Evolutionary conservation across 2,329 filamentous ascomycete genomes (phyloP), one percentile per base, ranked within the genome.

Genomic region (Aspergillus glaucus): DNA sequence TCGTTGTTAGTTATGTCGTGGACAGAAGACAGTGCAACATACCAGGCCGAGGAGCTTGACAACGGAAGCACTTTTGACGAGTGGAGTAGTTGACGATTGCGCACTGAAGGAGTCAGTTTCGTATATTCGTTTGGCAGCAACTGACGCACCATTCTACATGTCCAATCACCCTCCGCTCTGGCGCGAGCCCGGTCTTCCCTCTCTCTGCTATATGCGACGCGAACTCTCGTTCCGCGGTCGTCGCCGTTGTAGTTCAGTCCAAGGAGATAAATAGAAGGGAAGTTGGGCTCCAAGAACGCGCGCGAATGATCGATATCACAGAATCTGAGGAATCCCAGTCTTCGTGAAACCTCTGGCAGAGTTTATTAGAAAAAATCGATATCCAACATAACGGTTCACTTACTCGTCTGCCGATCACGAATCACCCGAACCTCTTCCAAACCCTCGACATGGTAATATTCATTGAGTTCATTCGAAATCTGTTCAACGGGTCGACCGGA

Each of bases 381-480:
- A 22, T 6, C 15, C 4, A 15, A 14, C 26, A 10, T 10, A 21
- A 30, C 15, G 14, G 30, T 53, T 22, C 15, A 60, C 67, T 54
- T 66, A 81, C 79, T 79, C 17, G 78, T 81, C 51, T 78, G 75
- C 48, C 78, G 74, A 56, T 82, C 79, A 50, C 78, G 76, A 56
- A 82, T 82, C 45, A 82, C 69, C 15, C 78, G 72, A 43, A 81
- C 69, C 56, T 80, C 78, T 58, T 81, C 78, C 51, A 82, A 64
- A n/a, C 70, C 71, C 49, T 75, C 69, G 53, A 79, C 67, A 57
- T 73, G 66, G 55, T 80, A 75, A 55, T 70, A 71, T 56, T 77
- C 71, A 56, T 69, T 68, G 57, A 82, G 69, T 70, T 81, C 78
- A 66, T 70, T 70, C 57, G 73, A 71, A 62, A 82, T 79, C 79